phyloP scores from a whole-genome alignment of 2,329 filamentous ascomycete genomes.

The Ustulina deusta region DNA sequence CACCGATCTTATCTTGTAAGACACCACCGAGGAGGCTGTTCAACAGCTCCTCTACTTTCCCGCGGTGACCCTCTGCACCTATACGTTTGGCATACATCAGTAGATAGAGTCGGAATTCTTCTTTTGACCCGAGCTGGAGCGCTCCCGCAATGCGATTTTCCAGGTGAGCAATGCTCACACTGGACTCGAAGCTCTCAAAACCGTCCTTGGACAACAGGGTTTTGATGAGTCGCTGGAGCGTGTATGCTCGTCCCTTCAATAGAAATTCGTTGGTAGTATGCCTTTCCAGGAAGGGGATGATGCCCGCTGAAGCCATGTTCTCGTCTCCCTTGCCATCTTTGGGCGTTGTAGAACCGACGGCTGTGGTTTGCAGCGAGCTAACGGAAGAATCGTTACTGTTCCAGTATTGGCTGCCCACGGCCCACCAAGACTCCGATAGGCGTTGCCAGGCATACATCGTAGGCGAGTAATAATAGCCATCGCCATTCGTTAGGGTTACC shows the following conservation, averaged over 20 bases:
- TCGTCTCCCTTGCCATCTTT: slow-evolving; percentile 61
- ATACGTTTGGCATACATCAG: slow-evolving; percentile 98
- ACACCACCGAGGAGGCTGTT: slow-evolving; percentile 82
- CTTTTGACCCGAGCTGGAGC: slow-evolving; percentile 82
- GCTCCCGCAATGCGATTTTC: slow-evolving; percentile 95
- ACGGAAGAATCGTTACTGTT: slow-evolving; percentile 95
- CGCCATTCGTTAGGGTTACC: slow-evolving; percentile 92
- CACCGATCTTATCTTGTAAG: slow-evolving; percentile 65
- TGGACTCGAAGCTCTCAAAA: slow-evolving; percentile 91
- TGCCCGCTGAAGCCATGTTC: slow-evolving; percentile 83
- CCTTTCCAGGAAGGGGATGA: slow-evolving; percentile 91
- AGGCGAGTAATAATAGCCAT: slow-evolving; percentile 90
- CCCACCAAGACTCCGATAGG: slow-evolving; percentile 98
- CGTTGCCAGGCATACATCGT: slow-evolving; percentile 93
- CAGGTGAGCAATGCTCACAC: slow-evolving; percentile 91
- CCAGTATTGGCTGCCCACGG: slow-evolving; percentile 98
- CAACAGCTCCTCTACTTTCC: slow-evolving; percentile 93
- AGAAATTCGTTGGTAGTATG: slow-evolving; percentile 95
- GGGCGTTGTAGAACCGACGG: slow-evolving; percentile 68
- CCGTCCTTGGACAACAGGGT: slow-evolving; percentile 87
- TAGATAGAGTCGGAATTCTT: slow-evolving; percentile 95
- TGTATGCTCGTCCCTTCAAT: slow-evolving; percentile 90
- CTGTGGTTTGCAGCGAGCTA: slow-evolving; percentile 79
- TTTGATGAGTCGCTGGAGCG: slow-evolving; percentile 91
- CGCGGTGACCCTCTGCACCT: slow-evolving; percentile 85